Evolutionary conservation across 768 basidiomycete genomes (phyloP).

Genomic region (Goffeauzyma gilvescens): DNA sequence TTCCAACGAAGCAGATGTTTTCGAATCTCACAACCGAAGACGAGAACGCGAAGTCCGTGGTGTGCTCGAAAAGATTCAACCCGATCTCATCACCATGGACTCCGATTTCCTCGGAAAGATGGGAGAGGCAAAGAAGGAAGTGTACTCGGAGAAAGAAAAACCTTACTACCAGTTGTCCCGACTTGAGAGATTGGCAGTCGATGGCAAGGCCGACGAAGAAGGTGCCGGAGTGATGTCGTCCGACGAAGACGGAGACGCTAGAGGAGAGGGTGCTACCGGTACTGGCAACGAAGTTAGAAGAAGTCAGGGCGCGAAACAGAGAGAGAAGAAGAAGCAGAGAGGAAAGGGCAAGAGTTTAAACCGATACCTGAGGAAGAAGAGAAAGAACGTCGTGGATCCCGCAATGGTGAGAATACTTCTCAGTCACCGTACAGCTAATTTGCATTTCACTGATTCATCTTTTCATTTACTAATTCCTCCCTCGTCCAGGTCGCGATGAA

Average conservation of each 20-base stretch:
- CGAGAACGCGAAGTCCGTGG: conserved; percentile 78
- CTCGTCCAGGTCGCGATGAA: conserved; percentile 38
- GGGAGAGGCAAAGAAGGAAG: conserved; percentile 4
- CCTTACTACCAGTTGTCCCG: conserved; percentile 59
- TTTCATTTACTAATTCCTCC: too few relatives aligned
- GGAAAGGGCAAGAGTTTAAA: conserved; percentile 68
- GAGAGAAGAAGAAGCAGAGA: conserved; percentile 33
- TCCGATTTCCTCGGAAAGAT: conserved; percentile 31
- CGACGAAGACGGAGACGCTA: conserved; percentile 40
- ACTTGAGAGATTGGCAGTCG: conserved; percentile 52
- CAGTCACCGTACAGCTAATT: not conserved
- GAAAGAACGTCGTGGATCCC: conserved; percentile 87
- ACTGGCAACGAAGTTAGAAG: conserved; percentile 31
- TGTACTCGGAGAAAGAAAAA: conserved; percentile 17
- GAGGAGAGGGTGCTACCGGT: conserved; percentile 25
- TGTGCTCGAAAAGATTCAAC: conserved; percentile 83
- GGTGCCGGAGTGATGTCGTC: conserved; percentile 42
- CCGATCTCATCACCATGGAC: conserved; percentile 64
- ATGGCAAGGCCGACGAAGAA: conserved; percentile 41
- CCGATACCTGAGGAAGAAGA: conserved; percentile 65
- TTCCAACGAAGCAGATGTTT: conserved; percentile 80
- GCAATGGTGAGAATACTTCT: conserved; percentile 31
- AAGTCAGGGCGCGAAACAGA: conserved; percentile 33
- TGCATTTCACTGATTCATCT: too few relatives aligned
- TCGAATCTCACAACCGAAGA: conserved; percentile 60